A percentile compares a stretch with the other conserved stretches of the same genome.
Evolutionary conservation across 2,329 filamentous ascomycete species (phyloP).

Genomic region (Aspergillus brunneoviolaceus): DNA sequence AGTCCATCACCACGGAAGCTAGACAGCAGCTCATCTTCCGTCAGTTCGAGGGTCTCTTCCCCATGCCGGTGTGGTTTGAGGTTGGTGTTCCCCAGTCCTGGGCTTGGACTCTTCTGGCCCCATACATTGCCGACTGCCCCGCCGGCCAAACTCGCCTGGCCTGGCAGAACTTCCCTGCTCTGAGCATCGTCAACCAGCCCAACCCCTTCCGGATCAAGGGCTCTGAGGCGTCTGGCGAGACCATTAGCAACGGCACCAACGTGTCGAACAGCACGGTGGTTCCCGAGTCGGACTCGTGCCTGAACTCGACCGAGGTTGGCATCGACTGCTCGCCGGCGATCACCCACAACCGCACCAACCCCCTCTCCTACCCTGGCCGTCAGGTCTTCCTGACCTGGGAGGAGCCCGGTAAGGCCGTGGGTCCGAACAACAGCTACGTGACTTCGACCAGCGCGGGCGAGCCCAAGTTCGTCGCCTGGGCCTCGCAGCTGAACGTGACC

Average conservation of each 20-base stretch:
- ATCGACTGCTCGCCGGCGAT: constrained; percentile 63
- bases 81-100: constrained; percentile 78
- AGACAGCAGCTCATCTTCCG: constrained; percentile 84
- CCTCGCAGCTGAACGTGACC: constrained; percentile 73
- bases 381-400: constrained; percentile 74
- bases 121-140: constrained; percentile 77
- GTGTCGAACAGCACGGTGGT: constrained; percentile 39
- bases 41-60: constrained; percentile 75
- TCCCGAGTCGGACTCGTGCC: constrained; percentile 53
- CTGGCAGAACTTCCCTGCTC: constrained; percentile 80
- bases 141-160: constrained; percentile 69
- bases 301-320: constrained; percentile 53
- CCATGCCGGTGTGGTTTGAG: constrained; percentile 82
- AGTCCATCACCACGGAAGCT: constrained; percentile 75
- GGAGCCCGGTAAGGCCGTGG: constrained; percentile 63
- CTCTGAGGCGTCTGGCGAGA: constrained; percentile 63
- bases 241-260: constrained; percentile 43
- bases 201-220: constrained; percentile 69
- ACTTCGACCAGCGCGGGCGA: constrained; percentile 59
- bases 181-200: constrained; percentile 72
- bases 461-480: constrained; percentile 72
- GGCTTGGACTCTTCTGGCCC: constrained; percentile 78
- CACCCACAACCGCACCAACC: constrained; percentile 65
- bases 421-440: constrained; percentile 80
- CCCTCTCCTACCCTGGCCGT: constrained; percentile 72